Evolutionary conservation across 805 yeast species (phyloP), one percentile per base, ranked within the genome.

Genomic region (Starmerella bacillaris): DNA sequence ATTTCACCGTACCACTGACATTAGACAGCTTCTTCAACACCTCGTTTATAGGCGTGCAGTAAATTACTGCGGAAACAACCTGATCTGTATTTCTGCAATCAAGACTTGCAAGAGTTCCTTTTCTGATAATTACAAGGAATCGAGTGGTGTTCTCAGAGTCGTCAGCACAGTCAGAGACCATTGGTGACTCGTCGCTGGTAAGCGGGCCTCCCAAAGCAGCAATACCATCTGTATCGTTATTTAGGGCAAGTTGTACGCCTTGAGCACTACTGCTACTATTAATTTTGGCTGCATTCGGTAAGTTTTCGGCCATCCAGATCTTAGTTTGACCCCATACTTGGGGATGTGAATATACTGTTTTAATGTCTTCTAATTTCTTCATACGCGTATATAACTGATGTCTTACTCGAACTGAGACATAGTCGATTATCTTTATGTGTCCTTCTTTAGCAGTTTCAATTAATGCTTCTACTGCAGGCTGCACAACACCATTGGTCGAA

Each of bases 251-350:
- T 42, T 71, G 71, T 1, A 89, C 94, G 1, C 94, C 96, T 45
- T 68, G 69, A 0, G 94, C 76, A 0, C 96, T 86, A 0, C 94
- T 80, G 2, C 67, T 62, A 2, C 74, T 64, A 54, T 83, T 94
- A 14, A 77, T 61, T 40, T 57, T 64, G 34, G 64, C 65, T 22
- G 67, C 59, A 11, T 51, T 37, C 39, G 50, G 60, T 41, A 42
- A 42, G 15, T 59, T 50, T 31, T 45, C 34, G 21, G 42, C 34
- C 28, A 78, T 51, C 59, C 78, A 89, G 17, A 59, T 53, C 3
- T 65, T 59, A 33, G 79, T 74, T 53, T 86, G 98, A 7, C 94
- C 92, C 98, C 98, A 86, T 0, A 84, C 98, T 54, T 86, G 98
- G 2, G 98, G 95, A 56, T 86, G 98, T 3, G 94, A 78, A 57